Evolutionary conservation across 2,329 filamentous ascomycete species (phyloP).

Genomic region (Penicillium occitanis): DNA sequence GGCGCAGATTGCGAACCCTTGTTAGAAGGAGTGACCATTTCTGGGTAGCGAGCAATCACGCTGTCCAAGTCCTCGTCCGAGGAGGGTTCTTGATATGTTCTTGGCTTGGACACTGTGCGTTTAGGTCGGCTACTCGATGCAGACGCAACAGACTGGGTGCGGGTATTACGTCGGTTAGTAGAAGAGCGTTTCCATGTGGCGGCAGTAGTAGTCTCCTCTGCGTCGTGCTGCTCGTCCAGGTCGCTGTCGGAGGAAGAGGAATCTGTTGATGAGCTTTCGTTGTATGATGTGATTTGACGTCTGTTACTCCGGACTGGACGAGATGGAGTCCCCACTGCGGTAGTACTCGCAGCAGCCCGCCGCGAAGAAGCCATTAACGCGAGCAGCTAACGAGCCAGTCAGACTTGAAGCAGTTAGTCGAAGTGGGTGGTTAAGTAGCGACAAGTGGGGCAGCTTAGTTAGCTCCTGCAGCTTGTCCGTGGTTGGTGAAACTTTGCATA

Average conservation of each 20-base stretch:
- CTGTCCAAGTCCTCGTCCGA: constrained; percentile 31
- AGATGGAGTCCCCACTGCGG: constrained; percentile 25
- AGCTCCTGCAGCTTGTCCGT: constrained; percentile 23
- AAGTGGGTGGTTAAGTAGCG: constrained; percentile 15
- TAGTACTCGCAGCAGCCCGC: constrained; percentile 26
- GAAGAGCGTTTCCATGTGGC: constrained; percentile 12
- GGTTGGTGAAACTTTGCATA: constrained; percentile 13
- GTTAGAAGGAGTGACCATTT: constrained; percentile 18
- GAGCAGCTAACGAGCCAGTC: constrained; percentile 1
- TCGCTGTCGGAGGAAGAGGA: constrained; percentile 32
- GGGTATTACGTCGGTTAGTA: constrained; percentile 17
- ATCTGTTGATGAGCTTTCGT: constrained; percentile 30
- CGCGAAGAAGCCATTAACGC: constrained; percentile 33
- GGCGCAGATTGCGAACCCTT: constrained; percentile 10
- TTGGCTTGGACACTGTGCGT: constrained; percentile 28
- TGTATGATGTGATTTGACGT: constrained; percentile 38
- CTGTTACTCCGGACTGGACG: constrained; percentile 40
- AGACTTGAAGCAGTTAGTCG: constrained; percentile 14
- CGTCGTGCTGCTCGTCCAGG: constrained; percentile 22
- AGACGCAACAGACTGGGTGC: not conserved
- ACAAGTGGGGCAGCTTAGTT: constrained; percentile 20
- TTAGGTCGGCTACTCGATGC: constrained; percentile 32
- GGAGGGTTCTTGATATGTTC: constrained; percentile 38
- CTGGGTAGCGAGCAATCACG: constrained; percentile 21
- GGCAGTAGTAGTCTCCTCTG: constrained; percentile 12